Evolutionary conservation across 352 stramenopile species (phyloP).

Genomic region (Phytophthora pisi): DNA sequence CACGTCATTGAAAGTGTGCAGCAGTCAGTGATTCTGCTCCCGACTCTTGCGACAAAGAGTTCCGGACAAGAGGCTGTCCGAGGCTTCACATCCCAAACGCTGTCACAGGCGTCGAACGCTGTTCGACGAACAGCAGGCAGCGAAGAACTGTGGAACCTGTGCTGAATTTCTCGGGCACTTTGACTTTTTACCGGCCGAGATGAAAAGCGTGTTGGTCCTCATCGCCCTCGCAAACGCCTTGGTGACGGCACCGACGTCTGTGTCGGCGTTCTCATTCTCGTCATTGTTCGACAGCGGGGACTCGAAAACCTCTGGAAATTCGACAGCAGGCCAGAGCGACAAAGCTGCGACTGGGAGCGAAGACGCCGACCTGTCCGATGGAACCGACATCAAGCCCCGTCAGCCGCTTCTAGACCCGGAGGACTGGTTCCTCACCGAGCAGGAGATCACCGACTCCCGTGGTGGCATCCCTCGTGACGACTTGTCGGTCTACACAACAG

Average conservation of each 20-base stretch:
- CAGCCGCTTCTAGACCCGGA: slow-evolving; percentile 48
- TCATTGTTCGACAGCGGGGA: slow-evolving; percentile 6
- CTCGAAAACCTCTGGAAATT: not conserved
- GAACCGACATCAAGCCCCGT: slow-evolving; percentile 12
- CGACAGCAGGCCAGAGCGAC: not conserved
- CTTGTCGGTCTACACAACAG: slow-evolving; percentile 34
- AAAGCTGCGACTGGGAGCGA: not conserved
- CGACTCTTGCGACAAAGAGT: not conserved
- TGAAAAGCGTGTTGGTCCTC: not conserved
- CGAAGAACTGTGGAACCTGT: too few species aligned
- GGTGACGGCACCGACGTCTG: not conserved
- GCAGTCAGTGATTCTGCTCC: not conserved
- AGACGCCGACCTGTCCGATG: slow-evolving; percentile 9
- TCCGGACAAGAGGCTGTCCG: not conserved
- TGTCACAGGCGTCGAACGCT: not conserved
- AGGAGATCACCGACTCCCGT: slow-evolving; percentile 51
- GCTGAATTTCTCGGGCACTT: not conserved
- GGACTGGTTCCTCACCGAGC: slow-evolving; percentile 54
- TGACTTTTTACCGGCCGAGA: not conserved
- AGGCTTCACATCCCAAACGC: slow-evolving; percentile 7
- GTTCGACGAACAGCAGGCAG: not conserved
- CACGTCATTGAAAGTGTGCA: too few species aligned
- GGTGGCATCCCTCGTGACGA: slow-evolving; percentile 45
- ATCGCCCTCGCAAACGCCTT: not conserved
- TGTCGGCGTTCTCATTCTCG: slow-evolving; percentile 20